phyloP scores from a whole-genome alignment of 139 green algal genomes.

The Chlorella sp. region DNA sequence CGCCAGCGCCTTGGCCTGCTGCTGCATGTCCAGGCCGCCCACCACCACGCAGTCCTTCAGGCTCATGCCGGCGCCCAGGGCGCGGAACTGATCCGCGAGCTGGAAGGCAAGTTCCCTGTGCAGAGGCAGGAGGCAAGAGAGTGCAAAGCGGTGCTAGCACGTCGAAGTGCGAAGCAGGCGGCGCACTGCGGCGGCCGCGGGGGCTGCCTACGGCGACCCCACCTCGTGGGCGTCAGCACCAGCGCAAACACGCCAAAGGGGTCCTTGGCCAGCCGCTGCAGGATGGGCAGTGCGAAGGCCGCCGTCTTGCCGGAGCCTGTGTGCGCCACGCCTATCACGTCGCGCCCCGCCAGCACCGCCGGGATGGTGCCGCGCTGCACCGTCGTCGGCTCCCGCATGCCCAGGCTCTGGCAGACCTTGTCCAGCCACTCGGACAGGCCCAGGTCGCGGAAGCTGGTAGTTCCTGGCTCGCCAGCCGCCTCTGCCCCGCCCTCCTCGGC shows the following conservation, averaged over 20 bases:
- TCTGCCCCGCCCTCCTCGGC: not conserved
- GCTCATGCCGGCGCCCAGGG: conserved; percentile 80
- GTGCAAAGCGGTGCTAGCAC: not conserved
- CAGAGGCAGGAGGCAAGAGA: not conserved
- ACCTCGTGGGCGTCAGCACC: conserved; percentile 92
- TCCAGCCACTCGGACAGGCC: conserved; percentile 85
- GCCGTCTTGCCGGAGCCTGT: conserved; percentile 97
- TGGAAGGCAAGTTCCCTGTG: conserved; percentile 98
- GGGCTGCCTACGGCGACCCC: not conserved
- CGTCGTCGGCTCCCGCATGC: conserved; percentile 58
- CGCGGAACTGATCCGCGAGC: conserved; percentile 92
- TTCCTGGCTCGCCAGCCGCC: not conserved
- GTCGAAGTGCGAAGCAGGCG: not conserved
- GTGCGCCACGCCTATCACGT: conserved; percentile 92
- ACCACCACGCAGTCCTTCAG: conserved; percentile 82
- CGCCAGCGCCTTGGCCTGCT: conserved; percentile 75
- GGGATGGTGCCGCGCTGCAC: conserved; percentile 90
- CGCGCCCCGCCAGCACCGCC: conserved; percentile 71
- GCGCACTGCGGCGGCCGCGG: too few species aligned
- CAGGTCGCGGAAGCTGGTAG: conserved; percentile 64
- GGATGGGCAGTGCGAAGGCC: conserved; percentile 96
- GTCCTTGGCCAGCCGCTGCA: conserved; percentile 86
- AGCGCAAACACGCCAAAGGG: conserved; percentile 93
- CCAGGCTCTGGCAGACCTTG: conserved; percentile 51
- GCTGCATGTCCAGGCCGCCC: conserved; percentile 87